Evolutionary conservation across 2,329 filamentous ascomycete species (phyloP).

Genomic region (Exophiala bonariae): DNA sequence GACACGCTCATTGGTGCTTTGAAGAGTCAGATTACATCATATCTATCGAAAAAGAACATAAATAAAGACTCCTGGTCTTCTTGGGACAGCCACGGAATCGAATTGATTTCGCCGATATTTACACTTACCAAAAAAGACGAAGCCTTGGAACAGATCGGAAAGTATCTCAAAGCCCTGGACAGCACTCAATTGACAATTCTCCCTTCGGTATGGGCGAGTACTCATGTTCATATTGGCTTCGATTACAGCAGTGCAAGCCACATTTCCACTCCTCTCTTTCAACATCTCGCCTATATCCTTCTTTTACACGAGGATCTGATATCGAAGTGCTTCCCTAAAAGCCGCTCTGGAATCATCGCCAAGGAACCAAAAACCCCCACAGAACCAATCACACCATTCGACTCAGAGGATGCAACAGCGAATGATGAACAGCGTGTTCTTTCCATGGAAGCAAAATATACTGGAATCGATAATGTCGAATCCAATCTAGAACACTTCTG

Average conservation of each 20-base stretch:
- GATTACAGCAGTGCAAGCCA: conserved; percentile 13
- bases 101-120: conserved; percentile 17
- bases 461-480: conserved; percentile 16
- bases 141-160: conserved; percentile 9
- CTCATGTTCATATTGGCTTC: conserved; percentile 25
- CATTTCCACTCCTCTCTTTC: conserved; percentile 17
- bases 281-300: conserved; percentile 23
- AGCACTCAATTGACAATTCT: conserved; percentile 7
- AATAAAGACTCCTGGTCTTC: not conserved
- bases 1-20: conserved; percentile 18
- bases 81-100: conserved; percentile 22
- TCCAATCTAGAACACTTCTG: conserved; percentile 13
- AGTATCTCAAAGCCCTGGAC: conserved; percentile 13
- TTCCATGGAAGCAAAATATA: conserved; percentile 17
- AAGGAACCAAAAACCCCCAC: not conserved
- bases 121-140: conserved; percentile 9
- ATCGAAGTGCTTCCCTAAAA: conserved; percentile 22
- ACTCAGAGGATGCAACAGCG: conserved; percentile 4
- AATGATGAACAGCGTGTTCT: conserved; percentile 16
- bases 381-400: not conserved
- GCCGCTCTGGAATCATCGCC: conserved; percentile 11
- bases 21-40: conserved; percentile 12
- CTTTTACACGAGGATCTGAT: conserved; percentile 23
- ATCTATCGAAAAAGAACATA: not conserved
- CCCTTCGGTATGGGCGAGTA: conserved; percentile 20